These are phyloP conservation scores for Aspergillus indologenus DNA, from an alignment of 495 filamentous ascomycete genomes.

Conservation along the genomic window DNA sequence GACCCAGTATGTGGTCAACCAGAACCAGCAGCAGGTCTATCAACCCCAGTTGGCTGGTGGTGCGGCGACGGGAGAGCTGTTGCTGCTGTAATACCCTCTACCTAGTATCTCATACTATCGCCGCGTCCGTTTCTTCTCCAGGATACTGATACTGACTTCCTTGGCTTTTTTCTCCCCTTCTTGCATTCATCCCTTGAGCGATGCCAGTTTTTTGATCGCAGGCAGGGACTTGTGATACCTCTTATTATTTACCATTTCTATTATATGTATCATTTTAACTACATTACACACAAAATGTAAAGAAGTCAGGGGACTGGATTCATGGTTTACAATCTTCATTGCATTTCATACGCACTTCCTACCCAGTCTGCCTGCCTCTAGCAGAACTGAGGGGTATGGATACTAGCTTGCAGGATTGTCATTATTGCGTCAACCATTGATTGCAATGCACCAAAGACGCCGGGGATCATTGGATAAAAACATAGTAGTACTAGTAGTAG, in stretches of 20 bases:
- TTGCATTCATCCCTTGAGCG: not conserved
- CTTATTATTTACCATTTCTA: not conserved
- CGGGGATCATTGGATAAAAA: not conserved
- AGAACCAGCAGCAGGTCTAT: constrained; percentile 53
- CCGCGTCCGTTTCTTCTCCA: constrained; percentile 11
- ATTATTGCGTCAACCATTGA: not conserved
- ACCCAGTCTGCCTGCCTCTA: not conserved
- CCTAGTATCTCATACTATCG: constrained; percentile 13
- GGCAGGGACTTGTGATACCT: constrained; percentile 20
- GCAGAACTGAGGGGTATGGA: not conserved
- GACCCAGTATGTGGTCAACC: constrained; percentile 52
- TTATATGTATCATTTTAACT: not conserved
- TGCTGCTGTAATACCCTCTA: constrained; percentile 38
- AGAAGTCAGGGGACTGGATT: not conserved
- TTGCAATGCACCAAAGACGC: not conserved
- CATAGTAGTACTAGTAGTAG: not conserved
- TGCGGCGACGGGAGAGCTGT: constrained; percentile 48
- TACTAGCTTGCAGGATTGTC: not conserved
- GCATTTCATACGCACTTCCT: not conserved
- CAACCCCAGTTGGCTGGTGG: constrained; percentile 49
- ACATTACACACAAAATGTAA: not conserved
- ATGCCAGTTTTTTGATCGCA: not conserved
- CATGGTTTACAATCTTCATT: not conserved
- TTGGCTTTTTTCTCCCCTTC: constrained; percentile 4
- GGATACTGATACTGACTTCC: constrained; percentile 19